These are phyloP conservation scores for Hyparrhenia diplandra DNA, from an alignment of 176 grass and related monocot species.

Conservation along the genomic window DNA sequence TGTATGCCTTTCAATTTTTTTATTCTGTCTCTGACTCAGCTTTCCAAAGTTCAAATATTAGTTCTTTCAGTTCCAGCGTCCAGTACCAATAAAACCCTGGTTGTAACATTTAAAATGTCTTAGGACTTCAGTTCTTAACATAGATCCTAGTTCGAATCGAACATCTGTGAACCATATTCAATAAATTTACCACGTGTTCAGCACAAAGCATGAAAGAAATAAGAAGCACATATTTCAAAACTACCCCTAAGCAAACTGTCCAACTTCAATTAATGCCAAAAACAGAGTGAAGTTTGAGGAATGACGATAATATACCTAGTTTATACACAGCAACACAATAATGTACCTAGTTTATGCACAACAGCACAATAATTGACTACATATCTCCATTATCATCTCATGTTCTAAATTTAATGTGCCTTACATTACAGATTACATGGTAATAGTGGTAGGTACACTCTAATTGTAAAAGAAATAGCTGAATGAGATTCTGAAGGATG, in stretches of 20 bases:
- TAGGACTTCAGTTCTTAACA: not conserved
- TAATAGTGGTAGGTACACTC: too few relatives aligned
- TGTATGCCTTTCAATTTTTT: constrained; percentile 86
- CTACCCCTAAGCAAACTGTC: not conserved
- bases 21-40: constrained; percentile 82
- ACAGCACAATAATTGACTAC: too few relatives aligned
- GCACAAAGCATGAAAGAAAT: not conserved
- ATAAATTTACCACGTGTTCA: not conserved
- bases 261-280: not conserved
- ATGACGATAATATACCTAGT: not conserved
- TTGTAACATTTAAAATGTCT: not conserved
- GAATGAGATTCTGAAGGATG: not conserved
- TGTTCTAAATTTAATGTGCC: too few relatives aligned
- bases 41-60: constrained; percentile 72
- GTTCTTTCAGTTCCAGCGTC: constrained; percentile 78
- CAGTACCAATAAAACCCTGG: constrained; percentile 78
- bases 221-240: constrained; percentile 11
- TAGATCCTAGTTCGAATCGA: not conserved
- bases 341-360: too few relatives aligned
- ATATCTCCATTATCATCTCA: too few relatives aligned
- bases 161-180: not conserved
- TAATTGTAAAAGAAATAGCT: not conserved
- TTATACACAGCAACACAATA: not conserved
- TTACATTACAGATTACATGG: not conserved
- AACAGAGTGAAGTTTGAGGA: not conserved